These are phyloP conservation scores for Nannochloris sp. DNA, from an alignment of 139 green algal species.

Conservation along the genomic window DNA sequence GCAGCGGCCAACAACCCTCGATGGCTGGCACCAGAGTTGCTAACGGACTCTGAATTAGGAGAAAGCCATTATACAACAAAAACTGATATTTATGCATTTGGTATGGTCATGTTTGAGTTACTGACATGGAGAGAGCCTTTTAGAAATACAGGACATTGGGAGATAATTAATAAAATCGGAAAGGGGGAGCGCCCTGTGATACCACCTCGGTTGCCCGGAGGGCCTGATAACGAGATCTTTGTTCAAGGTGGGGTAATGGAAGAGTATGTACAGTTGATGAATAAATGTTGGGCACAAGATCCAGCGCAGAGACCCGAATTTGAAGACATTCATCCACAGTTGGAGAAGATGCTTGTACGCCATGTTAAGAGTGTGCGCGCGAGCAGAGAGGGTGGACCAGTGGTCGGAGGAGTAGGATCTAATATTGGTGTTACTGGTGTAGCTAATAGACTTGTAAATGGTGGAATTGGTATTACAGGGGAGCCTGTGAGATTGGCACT, in stretches of 20 bases:
- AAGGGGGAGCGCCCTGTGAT: neutral
- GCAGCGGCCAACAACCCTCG: neutral
- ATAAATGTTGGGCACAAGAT: constrained; percentile 16
- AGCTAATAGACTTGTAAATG: too few relatives aligned
- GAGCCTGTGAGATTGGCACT: too few relatives aligned
- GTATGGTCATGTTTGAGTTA: constrained; percentile 7
- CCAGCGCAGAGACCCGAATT: constrained; percentile 40
- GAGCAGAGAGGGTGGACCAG: too few relatives aligned
- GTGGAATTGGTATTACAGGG: too few relatives aligned
- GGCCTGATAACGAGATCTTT: constrained; percentile 3
- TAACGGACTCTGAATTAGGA: neutral
- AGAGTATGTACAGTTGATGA: constrained; percentile 6
- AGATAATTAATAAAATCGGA: neutral
- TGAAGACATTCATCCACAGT: constrained; percentile 36
- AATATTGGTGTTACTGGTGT: too few relatives aligned
- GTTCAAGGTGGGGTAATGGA: neutral
- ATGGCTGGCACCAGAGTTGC: constrained; percentile 9
- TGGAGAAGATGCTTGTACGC: neutral
- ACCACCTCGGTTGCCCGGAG: neutral
- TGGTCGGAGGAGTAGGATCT: too few relatives aligned
- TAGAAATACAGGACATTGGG: neutral
- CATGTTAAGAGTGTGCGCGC: too few relatives aligned
- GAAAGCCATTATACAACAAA: neutral
- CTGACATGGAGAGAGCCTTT: neutral
- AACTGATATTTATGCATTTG: constrained; percentile 16